A percentile compares a stretch with the other conserved stretches of the same genome.
Evolutionary conservation across 1,284 basidiomycete species (phyloP).

Genomic region (Pulchroboletus neoregius): DNA sequence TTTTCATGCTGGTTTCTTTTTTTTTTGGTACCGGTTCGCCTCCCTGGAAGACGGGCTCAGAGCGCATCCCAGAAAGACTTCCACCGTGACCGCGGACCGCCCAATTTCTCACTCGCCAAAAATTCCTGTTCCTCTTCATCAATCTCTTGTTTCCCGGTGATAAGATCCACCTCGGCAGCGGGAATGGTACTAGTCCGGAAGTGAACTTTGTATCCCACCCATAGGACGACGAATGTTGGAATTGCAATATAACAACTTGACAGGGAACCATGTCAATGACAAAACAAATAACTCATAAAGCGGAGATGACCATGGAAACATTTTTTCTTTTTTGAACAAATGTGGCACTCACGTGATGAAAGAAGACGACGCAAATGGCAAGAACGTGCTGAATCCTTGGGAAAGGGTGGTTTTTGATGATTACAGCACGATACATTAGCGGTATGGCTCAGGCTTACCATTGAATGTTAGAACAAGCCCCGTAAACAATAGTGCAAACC

Average conservation of each 20-base stretch:
- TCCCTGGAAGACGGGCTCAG: neutral
- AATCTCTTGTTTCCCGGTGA: conserved; percentile 14
- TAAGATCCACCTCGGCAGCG: conserved; percentile 30
- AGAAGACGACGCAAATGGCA: conserved; percentile 24
- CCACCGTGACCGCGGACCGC: conserved; percentile 12
- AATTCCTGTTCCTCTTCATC: conserved; percentile 12
- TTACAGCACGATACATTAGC: conserved; percentile 11
- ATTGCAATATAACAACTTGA: conserved; percentile 14
- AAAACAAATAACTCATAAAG: conserved; percentile 4
- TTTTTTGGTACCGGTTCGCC: neutral
- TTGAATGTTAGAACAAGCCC: conserved; percentile 13
- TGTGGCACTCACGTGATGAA: conserved; percentile 29
- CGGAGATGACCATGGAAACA: conserved; percentile 29
- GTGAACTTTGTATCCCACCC: conserved; percentile 25
- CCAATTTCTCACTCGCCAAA: conserved; percentile 12
- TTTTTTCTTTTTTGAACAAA: conserved; percentile 1
- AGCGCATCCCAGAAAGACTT: conserved; percentile 7
- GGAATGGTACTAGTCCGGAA: conserved; percentile 16
- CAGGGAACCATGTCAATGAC: conserved; percentile 11
- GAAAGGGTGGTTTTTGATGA: conserved; percentile 2
- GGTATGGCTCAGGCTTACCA: conserved; percentile 7
- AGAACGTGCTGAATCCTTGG: conserved; percentile 14
- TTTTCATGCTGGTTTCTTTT: neutral
- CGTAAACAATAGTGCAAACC: conserved; percentile 21
- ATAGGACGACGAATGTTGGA: conserved; percentile 14